A percentile compares a stretch with the other conserved stretches of the same genome.
Conservation (phyloP, 805 yeast genomes). For the Barnettozyma sp. region DNA sequence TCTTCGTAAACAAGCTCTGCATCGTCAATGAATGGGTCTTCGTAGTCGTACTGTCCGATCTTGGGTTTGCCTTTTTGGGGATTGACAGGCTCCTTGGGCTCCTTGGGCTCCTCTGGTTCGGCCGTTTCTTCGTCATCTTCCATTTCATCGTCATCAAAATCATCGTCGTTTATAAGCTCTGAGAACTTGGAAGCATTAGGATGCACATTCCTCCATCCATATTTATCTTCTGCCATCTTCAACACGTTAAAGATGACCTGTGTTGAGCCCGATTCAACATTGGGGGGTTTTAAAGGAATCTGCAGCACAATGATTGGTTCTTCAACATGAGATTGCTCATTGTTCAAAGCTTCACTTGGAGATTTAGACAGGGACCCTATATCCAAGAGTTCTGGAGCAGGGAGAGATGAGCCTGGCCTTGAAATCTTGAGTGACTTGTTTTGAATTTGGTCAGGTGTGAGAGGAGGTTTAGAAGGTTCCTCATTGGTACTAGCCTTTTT, state of each 20-base stretch:
- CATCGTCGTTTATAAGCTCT: slow-evolving; percentile 47
- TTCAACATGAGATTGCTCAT: slow-evolving; percentile 4
- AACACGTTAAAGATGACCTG: slow-evolving; percentile 67
- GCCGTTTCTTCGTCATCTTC: slow-evolving; percentile 20
- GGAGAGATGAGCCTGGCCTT: slow-evolving; percentile 14
- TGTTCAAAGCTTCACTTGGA: background rate
- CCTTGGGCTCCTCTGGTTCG: slow-evolving; percentile 29
- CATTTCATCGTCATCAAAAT: slow-evolving; percentile 37
- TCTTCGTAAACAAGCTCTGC: slow-evolving; percentile 90
- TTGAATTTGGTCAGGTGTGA: slow-evolving; percentile 16
- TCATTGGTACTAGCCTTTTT: slow-evolving; percentile 4
- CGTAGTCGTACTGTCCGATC: slow-evolving; percentile 84
- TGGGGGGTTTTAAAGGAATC: slow-evolving; percentile 42
- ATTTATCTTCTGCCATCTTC: slow-evolving; percentile 72
- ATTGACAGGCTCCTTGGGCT: slow-evolving; percentile 17
- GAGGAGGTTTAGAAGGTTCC: slow-evolving; percentile 7
- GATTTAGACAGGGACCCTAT: slow-evolving; percentile 2
- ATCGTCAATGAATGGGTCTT: slow-evolving; percentile 96
- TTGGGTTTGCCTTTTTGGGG: slow-evolving; percentile 54
- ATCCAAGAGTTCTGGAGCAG: slow-evolving; percentile 19
- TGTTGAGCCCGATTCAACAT: slow-evolving; percentile 50
- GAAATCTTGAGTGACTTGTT: slow-evolving; percentile 20
- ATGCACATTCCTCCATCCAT: slow-evolving; percentile 69
- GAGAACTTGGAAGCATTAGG: slow-evolving; percentile 57
- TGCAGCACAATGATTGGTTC: slow-evolving; percentile 51